Evolutionary conservation across 768 basidiomycete genomes (phyloP), one percentile per base, ranked within the genome.

Genomic region (Lactarius sanguifluus): DNA sequence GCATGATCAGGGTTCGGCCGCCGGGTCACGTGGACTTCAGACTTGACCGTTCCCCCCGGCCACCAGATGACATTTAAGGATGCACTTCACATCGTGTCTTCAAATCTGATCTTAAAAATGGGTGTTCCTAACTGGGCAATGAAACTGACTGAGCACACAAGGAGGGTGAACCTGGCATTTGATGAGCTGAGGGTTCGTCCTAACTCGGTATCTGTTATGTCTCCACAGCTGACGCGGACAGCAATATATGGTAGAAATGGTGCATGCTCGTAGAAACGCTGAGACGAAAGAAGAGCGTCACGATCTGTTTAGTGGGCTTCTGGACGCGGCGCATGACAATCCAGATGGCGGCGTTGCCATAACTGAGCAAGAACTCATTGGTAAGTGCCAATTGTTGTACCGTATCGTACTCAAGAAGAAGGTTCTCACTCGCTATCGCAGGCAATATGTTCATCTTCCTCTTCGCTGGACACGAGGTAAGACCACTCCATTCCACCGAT

Each of bases 41-140:
- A 80, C 58, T 76, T 78, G 16, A 71, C 66, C 5, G 69, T 75
- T 4, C 80, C 83, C 5, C 69, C 76, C 1, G 81, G 82, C 8
- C 83, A 86, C 70, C 64, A 73, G 32, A 74, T 85, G 71, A 74
- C 81, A 28, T 85, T 83, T 76, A 82, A 81, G 67, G 75, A 81
- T 38, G 79, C 84, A 16, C 75, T 86, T 40, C 81, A 81, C 62
- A 73, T 75, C 13, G 79, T 82, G 13, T 76, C 82, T 9, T 73
- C 70, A 9, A 75, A 79, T 57, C 66, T 83, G 6, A 66, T 79
- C 50, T 7, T 78, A 38, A 80, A 79, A 61, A 59, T 82, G 1
- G 50, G 78, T 12, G 59, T 82, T 6, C 83, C 84, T 0, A 71
- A 74, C 7, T 79, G 79, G 77, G 76, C 75, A 6, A 75, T 81